A percentile compares a stretch with the other conserved stretches of the same genome.
These are phyloP conservation scores for Aspergillus hiratsukae DNA, from an alignment of 2,329 filamentous ascomycete genomes.

Conservation along the genomic window DNA sequence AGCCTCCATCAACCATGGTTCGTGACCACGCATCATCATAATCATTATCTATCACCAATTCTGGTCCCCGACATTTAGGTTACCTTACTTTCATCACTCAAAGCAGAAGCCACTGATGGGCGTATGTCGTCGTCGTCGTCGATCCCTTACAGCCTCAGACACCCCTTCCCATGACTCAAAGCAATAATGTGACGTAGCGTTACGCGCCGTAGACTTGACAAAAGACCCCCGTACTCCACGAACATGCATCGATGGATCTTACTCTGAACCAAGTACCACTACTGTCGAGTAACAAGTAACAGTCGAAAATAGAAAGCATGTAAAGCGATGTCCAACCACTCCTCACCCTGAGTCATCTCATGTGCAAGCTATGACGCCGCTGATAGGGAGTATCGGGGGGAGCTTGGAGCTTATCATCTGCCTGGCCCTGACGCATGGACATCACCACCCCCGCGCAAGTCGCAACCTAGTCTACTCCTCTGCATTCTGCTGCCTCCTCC, in stretches of 20 bases:
- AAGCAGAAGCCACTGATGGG: background rate
- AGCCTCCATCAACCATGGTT: background rate
- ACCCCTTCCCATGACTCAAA: background rate
- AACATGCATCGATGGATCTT: background rate
- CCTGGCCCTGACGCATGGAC: background rate
- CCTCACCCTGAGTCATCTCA: background rate
- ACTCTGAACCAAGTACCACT: background rate
- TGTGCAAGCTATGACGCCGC: background rate
- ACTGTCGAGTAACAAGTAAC: background rate
- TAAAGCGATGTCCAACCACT: background rate
- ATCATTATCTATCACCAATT: background rate
- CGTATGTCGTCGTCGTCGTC: background rate
- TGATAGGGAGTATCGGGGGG: background rate
- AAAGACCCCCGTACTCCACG: background rate
- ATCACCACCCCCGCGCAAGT: background rate
- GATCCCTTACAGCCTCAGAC: background rate
- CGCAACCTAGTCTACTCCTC: too few relatives aligned
- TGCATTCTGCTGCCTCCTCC: background rate
- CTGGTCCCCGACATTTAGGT: background rate
- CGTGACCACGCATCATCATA: background rate
- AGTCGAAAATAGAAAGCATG: background rate
- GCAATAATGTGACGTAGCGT: background rate
- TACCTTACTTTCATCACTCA: background rate
- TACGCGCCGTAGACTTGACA: background rate
- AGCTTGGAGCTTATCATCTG: background rate